These are phyloP conservation scores for Leptosphaerulina australis DNA, from an alignment of 2,329 filamentous ascomycete species.

Conservation along the genomic window DNA sequence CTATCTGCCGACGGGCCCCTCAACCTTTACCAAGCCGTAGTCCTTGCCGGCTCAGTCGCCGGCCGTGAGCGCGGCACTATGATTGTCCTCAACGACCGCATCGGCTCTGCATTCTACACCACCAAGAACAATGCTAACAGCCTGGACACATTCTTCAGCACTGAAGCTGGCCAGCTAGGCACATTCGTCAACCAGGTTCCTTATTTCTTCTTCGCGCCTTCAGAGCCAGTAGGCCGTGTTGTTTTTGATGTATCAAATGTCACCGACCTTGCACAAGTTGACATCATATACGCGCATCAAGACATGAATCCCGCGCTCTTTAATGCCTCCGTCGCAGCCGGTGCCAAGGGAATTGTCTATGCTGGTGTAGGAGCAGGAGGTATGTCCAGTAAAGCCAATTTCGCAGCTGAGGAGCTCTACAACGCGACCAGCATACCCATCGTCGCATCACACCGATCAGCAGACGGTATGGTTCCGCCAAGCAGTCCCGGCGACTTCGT, in stretches of 20 bases:
- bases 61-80: slow-evolving; percentile 62
- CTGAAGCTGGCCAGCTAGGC: slow-evolving; percentile 62
- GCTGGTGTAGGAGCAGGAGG: slow-evolving; percentile 63
- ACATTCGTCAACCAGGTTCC: slow-evolving; percentile 64
- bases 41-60: slow-evolving; percentile 56
- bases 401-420: slow-evolving; percentile 53
- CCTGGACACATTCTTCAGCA: slow-evolving; percentile 66
- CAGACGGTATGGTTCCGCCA: slow-evolving; percentile 59
- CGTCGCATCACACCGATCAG: slow-evolving; percentile 59
- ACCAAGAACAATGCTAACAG: slow-evolving; percentile 69
- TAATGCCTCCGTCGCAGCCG: slow-evolving; percentile 55
- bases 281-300: slow-evolving; percentile 63
- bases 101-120: slow-evolving; percentile 62
- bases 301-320: slow-evolving; percentile 58
- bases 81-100: slow-evolving; percentile 67
- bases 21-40: slow-evolving; percentile 66
- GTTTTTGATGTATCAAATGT: slow-evolving; percentile 48
- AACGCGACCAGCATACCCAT: slow-evolving; percentile 57
- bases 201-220: slow-evolving; percentile 64
- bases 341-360: slow-evolving; percentile 62
- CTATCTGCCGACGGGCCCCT: slow-evolving; percentile 67
- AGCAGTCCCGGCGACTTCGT: slow-evolving; percentile 33
- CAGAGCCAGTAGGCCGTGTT: slow-evolving; percentile 53
- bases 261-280: slow-evolving; percentile 61
- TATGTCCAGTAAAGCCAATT: slow-evolving; percentile 37